Conservation (phyloP, 768 basidiomycete genomes). For the Leccinum pellstonianum region DNA sequence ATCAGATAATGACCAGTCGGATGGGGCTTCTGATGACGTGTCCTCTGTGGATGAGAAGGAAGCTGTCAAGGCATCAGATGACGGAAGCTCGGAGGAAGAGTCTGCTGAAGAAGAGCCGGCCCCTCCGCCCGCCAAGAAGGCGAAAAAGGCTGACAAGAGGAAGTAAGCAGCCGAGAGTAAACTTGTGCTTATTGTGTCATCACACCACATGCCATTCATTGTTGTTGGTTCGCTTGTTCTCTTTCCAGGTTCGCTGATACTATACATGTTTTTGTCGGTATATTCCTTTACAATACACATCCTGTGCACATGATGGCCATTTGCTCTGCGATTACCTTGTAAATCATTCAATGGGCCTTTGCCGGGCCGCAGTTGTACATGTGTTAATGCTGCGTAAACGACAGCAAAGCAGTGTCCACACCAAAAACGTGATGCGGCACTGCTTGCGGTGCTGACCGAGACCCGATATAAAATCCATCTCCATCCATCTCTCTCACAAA, state of each 20-base stretch:
- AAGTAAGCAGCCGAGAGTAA: constrained; percentile 18
- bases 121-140: constrained; percentile 31
- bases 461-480: constrained; percentile 24
- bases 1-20: constrained; percentile 34
- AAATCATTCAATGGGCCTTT: constrained; percentile 2
- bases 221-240: constrained; percentile 6
- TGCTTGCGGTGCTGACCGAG: constrained; percentile 10
- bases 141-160: constrained; percentile 28
- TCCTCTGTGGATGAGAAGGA: constrained; percentile 27
- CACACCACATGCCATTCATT: neutral
- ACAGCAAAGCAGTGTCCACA: constrained; percentile 35
- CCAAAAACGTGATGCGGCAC: constrained; percentile 15
- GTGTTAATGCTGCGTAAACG: constrained; percentile 19
- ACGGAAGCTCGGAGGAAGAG: constrained; percentile 24
- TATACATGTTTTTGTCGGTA: constrained; percentile 26
- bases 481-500: constrained; percentile 25
- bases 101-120: constrained; percentile 26
- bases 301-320: neutral
- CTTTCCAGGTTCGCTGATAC: constrained; percentile 19
- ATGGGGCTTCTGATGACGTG: constrained; percentile 24
- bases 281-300: constrained; percentile 28
- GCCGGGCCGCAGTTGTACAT: constrained; percentile 16
- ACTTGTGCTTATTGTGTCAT: constrained; percentile 9
- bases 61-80: constrained; percentile 23
- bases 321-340: constrained; percentile 2